Conservation (phyloP, 768 basidiomycete species). For the Pulveroboletus sp. region DNA sequence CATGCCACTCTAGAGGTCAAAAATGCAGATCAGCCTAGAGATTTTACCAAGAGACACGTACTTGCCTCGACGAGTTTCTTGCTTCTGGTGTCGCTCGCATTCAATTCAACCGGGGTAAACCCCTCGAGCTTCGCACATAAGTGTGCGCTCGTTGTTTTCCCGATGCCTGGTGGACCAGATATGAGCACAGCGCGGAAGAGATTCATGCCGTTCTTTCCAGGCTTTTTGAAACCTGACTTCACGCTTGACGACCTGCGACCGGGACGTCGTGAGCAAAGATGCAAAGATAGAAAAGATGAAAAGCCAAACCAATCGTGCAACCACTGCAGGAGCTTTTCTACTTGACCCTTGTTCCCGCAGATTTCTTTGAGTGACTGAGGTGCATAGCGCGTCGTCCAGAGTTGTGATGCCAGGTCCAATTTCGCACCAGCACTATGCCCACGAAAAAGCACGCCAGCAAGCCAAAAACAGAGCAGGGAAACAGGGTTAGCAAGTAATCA, state of each 20-base stretch:
- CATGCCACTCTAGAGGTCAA: conserved; percentile 63
- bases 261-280: neutral
- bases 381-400: conserved; percentile 96
- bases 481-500: neutral
- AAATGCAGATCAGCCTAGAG: neutral
- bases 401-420: conserved; percentile 52
- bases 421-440: conserved; percentile 27
- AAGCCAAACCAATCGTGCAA: conserved; percentile 72
- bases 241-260: conserved; percentile 61
- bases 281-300: neutral
- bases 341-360: conserved; percentile 89
- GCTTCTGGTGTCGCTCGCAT: conserved; percentile 92
- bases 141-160: conserved; percentile 96
- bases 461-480: neutral
- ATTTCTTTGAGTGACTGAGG: conserved; percentile 84
- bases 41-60: no score
- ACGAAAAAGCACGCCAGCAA: neutral
- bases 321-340: conserved; percentile 89
- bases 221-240: conserved; percentile 84
- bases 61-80: conserved; percentile 92
- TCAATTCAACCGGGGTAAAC: conserved; percentile 90
- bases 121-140: conserved; percentile 86
- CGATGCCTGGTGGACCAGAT: conserved; percentile 93
- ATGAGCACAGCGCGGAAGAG: conserved; percentile 83
- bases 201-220: conserved; percentile 87